Evolutionary conservation across 2,329 filamentous ascomycete genomes (phyloP).

Genomic region (Fusarium oxysporum): DNA sequence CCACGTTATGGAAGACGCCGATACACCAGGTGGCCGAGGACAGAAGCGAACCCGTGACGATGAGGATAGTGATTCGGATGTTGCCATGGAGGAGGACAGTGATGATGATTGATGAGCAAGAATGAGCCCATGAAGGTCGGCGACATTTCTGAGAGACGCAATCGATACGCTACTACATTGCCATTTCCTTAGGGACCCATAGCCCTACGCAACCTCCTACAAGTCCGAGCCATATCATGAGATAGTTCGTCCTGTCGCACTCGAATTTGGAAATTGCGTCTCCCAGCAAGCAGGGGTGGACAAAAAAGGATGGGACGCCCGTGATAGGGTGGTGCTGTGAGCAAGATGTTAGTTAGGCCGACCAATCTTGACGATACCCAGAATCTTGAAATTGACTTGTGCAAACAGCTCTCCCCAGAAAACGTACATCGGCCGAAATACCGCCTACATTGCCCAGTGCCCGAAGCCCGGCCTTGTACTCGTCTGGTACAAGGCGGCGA

Average conservation of each 20-base stretch:
- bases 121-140: constrained; percentile 44
- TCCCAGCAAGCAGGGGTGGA: constrained; percentile 91
- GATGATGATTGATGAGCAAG: constrained; percentile 75
- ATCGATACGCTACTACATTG: constrained; percentile 49
- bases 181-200: constrained; percentile 79
- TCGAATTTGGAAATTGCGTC: constrained; percentile 79
- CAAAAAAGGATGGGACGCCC: constrained; percentile 83
- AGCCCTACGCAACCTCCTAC: constrained; percentile 85
- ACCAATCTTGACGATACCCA: constrained; percentile 47
- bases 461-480: constrained; percentile 71
- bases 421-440: constrained; percentile 80
- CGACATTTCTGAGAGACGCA: constrained; percentile 31
- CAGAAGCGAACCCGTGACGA: constrained; percentile 78
- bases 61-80: constrained; percentile 74
- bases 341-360: constrained; percentile 55
- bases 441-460: constrained; percentile 74
- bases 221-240: constrained; percentile 90
- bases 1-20: constrained; percentile 62
- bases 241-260: constrained; percentile 74
- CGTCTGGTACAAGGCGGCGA: constrained; percentile 74
- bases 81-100: constrained; percentile 76
- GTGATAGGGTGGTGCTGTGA: constrained; percentile 84
- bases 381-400: constrained; percentile 48
- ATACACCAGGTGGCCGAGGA: constrained; percentile 66
- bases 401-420: constrained; percentile 43